Evolutionary conservation across 768 basidiomycete species (phyloP), one percentile per base, ranked within the genome.

Genomic region (Hemileccinum impolitum): DNA sequence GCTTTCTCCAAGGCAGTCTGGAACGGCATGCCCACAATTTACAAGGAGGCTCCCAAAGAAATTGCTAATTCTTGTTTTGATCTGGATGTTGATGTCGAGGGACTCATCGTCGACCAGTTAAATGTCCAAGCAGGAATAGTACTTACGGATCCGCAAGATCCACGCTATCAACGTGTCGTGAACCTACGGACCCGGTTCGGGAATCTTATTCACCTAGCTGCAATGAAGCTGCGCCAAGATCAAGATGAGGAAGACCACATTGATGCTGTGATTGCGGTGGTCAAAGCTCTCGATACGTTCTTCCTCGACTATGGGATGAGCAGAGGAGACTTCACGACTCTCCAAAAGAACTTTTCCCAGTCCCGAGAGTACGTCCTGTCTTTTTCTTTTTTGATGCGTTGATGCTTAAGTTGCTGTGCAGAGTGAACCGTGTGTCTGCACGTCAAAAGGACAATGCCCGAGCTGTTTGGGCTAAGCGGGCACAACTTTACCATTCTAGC

Each of bases 381-480:
- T 23, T 21, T n/a, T 43, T 28, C 10, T 23, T 45, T 48, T 44
- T 12, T 31, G 5, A 3, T 35, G 30, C 25, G n/a, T 15, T 3
- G 10, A 25, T 26, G 18, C 11, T 40, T 53, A 26, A 53, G 13
- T 46, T 28, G 10, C 39, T 45, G 15, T 39, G 8, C 48, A 87
- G 85, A 52, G 68, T 80, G 47, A 85, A 83, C 54, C 82, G 85
- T 11, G 72, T 80, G 47, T 89, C 83, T 77, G 56, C 76, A 11
- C 78, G 77, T 56, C 91, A 93, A 69, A 85, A 84, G 60, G 77
- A 83, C 47, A 90, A 87, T 63, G 81, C 85, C 2, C 79, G 92
- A 8, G 66, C 85, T 23, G 81, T 88, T 9, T 84, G 84, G 63
- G 64, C 90, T 40, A 89, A 87, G 62, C 80, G 90, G 14, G 88